These are phyloP conservation scores for Exophiala mesophila DNA, from an alignment of 2,329 filamentous ascomycete species.

Conservation along the genomic window DNA sequence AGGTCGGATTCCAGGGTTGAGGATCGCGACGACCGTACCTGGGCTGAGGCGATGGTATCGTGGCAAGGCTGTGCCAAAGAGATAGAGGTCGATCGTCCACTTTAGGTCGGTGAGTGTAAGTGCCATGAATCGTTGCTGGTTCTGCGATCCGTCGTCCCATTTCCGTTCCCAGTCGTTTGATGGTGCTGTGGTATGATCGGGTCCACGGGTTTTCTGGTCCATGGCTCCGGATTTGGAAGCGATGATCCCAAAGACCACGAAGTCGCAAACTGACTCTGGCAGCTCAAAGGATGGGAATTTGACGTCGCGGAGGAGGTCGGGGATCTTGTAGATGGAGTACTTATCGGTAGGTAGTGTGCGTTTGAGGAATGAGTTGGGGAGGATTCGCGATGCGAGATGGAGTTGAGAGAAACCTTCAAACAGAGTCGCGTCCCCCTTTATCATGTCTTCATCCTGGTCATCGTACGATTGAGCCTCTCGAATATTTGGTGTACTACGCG, in stretches of 20 bases:
- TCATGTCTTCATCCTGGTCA: background rate
- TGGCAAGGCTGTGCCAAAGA: constrained; percentile 86
- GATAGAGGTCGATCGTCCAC: constrained; percentile 84
- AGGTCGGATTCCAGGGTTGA: constrained; percentile 89
- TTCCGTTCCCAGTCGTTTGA: constrained; percentile 37
- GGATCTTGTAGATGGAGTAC: constrained; percentile 59
- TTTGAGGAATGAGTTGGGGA: constrained; percentile 74
- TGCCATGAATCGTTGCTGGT: constrained; percentile 83
- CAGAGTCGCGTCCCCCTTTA: constrained; percentile 50
- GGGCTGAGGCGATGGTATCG: constrained; percentile 90
- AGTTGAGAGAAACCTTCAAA: constrained; percentile 85
- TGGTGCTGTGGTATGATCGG: constrained; percentile 38
- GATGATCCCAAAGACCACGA: constrained; percentile 82
- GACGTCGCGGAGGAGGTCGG: constrained; percentile 73
- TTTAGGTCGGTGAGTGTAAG: constrained; percentile 81
- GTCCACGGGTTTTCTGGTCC: constrained; percentile 43
- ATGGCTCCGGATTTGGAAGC: constrained; percentile 82
- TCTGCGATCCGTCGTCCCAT: constrained; percentile 51
- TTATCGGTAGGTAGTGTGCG: constrained; percentile 75
- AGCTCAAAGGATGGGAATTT: constrained; percentile 78
- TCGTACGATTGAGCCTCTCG: constrained; percentile 7
- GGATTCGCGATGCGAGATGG: constrained; percentile 74
- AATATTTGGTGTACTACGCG: constrained; percentile 11
- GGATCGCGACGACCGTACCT: constrained; percentile 85
- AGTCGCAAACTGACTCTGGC: constrained; percentile 77